phyloP scores from a whole-genome alignment of 2,329 filamentous ascomycete genomes.

The Pseudocercospora cruenta region DNA sequence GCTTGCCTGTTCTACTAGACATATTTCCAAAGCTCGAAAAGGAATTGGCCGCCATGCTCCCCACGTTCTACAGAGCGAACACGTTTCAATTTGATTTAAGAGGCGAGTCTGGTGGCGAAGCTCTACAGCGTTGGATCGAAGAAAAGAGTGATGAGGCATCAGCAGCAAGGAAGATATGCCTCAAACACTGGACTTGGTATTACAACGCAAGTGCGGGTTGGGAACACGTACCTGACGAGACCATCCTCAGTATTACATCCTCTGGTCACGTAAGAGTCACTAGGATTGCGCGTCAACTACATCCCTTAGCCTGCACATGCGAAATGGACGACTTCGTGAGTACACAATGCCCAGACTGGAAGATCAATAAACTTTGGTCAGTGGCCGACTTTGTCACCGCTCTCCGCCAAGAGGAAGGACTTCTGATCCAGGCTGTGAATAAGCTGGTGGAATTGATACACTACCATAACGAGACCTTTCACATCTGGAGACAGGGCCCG shows the following conservation, averaged over 20 bases:
- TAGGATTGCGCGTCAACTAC: constrained; percentile 11
- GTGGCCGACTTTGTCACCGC: constrained; percentile 25
- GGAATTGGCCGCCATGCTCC: constrained; percentile 9
- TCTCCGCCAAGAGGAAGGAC: constrained; percentile 22
- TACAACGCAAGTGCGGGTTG: constrained; percentile 16
- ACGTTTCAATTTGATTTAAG: constrained; percentile 26
- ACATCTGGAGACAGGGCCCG: constrained; percentile 13
- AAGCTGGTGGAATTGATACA: constrained; percentile 24
- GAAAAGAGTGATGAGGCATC: constrained; percentile 16
- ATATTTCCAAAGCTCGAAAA: constrained; percentile 11
- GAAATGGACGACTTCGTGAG: constrained; percentile 19
- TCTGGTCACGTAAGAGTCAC: constrained; percentile 19
- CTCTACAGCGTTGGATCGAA: constrained; percentile 18
- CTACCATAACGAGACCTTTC: constrained; percentile 19
- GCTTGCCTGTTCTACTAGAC: constrained; percentile 13
- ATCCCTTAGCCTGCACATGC: constrained; percentile 20
- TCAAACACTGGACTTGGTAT: constrained; percentile 26
- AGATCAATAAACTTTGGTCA: constrained; percentile 21
- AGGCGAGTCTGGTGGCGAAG: constrained; percentile 2
- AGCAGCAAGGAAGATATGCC: constrained; percentile 18
- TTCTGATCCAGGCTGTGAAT: constrained; percentile 21
- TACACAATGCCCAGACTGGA: constrained; percentile 24
- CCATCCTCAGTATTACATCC: constrained; percentile 14
- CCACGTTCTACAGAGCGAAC: constrained; percentile 19
- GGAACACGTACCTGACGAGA: constrained; percentile 21